phyloP scores from a whole-genome alignment of 345 rosid species.

The Citrus medica region DNA sequence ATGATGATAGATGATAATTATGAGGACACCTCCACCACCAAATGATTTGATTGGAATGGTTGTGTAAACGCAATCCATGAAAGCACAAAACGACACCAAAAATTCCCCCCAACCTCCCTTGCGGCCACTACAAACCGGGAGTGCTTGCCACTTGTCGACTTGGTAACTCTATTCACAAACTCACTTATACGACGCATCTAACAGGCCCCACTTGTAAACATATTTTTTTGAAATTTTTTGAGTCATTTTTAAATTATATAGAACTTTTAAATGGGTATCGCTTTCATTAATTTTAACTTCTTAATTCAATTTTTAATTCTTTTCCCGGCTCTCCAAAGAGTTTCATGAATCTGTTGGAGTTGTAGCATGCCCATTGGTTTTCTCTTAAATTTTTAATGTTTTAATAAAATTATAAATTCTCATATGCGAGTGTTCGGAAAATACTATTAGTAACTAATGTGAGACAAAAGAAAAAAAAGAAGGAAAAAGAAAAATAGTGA shows the following conservation, averaged over 20 bases:
- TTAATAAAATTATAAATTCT: no score
- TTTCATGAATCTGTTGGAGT: neutral
- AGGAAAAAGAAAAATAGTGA: no score
- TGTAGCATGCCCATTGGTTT: no score
- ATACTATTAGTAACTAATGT: no score
- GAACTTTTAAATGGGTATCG: neutral
- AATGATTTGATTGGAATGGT: slow-evolving; percentile 22
- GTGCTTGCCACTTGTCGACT: slow-evolving; percentile 50
- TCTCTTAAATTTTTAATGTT: no score
- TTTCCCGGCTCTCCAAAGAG: neutral
- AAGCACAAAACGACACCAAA: slow-evolving; percentile 19
- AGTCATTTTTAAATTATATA: neutral
- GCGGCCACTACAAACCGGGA: slow-evolving; percentile 31
- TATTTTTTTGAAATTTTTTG: neutral
- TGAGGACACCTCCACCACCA: slow-evolving; percentile 9
- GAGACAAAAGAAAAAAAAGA: no score
- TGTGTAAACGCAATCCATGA: slow-evolving; percentile 8
- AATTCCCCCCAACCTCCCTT: slow-evolving; percentile 27
- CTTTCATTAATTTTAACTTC: neutral
- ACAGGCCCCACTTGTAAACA: neutral
- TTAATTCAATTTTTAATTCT: no score
- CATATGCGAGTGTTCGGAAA: no score
- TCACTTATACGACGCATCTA: neutral
- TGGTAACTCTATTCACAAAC: slow-evolving; percentile 32
- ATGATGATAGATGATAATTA: neutral